These are phyloP conservation scores for Cubamyces lactineus DNA, from an alignment of 768 basidiomycete genomes.

Conservation along the genomic window DNA sequence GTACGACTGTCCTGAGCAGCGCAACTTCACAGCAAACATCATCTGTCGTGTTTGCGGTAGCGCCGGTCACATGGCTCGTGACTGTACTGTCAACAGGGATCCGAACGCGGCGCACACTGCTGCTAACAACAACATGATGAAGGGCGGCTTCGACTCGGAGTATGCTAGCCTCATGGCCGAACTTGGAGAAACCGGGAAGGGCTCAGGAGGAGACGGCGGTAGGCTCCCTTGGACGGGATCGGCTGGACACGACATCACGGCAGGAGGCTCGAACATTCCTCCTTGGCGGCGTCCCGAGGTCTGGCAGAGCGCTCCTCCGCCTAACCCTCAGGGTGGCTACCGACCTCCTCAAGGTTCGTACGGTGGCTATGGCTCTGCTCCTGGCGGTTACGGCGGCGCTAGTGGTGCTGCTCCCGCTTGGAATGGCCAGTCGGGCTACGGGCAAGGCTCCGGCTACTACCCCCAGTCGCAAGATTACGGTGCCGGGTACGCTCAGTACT, in stretches of 20 bases:
- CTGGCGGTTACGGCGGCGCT: constrained; percentile 21
- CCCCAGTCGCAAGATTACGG: constrained; percentile 71
- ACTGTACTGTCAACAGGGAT: constrained; percentile 93
- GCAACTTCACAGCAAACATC: constrained; percentile 99
- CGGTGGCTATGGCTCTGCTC: constrained; percentile 26
- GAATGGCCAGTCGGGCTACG: constrained; percentile 43
- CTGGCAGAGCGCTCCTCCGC: constrained; percentile 62
- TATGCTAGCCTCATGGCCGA: constrained; percentile 98
- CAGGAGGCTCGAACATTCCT: constrained; percentile 76
- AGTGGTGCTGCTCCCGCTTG: constrained; percentile 12
- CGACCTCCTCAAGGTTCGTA: constrained; percentile 17
- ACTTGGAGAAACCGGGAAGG: constrained; percentile 80
- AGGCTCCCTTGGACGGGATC: constrained; percentile 69
- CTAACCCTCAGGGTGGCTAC: constrained; percentile 40
- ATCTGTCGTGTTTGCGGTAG: constrained; percentile 98
- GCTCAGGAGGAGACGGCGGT: constrained; percentile 54
- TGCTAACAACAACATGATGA: constrained; percentile 53
- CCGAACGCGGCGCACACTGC: constrained; percentile 59
- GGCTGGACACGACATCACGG: constrained; percentile 58
- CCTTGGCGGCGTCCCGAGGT: constrained; percentile 92
- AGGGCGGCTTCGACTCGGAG: constrained; percentile 94
- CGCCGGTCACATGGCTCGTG: constrained; percentile 98
- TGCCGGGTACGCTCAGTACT: constrained; percentile 81
- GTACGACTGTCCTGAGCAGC: constrained; percentile 98
- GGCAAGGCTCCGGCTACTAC: constrained; percentile 38